Conservation (phyloP, 352 stramenopile genomes). For the Phytophthora hybrid region DNA sequence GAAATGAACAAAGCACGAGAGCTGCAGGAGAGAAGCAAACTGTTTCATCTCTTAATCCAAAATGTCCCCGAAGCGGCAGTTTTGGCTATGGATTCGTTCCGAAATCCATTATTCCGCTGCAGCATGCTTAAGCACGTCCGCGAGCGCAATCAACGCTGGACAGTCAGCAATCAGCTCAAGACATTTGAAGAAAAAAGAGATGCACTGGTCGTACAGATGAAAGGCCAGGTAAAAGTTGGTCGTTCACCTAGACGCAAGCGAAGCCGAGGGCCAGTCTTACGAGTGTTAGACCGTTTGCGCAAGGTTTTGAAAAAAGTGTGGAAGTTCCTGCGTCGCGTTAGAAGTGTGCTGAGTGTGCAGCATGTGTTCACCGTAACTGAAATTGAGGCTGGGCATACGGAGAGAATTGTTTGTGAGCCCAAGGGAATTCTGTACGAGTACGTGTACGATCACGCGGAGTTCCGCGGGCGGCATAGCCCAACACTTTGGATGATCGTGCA, state of each 20-base stretch:
- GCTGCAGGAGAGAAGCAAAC: constrained; percentile 66
- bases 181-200: constrained; percentile 52
- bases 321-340: constrained; percentile 53
- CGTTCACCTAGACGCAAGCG: constrained; percentile 38
- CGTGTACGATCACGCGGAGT: constrained; percentile 82
- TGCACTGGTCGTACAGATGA: constrained; percentile 66
- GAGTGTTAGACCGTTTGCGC: constrained; percentile 44
- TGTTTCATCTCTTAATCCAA: constrained; percentile 81
- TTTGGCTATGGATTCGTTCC: constrained; percentile 78
- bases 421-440: constrained; percentile 89
- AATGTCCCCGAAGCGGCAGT: constrained; percentile 69
- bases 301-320: constrained; percentile 58
- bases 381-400: constrained; percentile 44
- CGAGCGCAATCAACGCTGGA: constrained; percentile 76
- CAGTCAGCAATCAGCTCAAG: constrained; percentile 56
- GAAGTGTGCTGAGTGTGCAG: constrained; percentile 69
- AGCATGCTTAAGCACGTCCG: constrained; percentile 56
- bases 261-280: constrained; percentile 26
- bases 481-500: constrained; percentile 71
- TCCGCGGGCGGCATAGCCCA: constrained; percentile 60
- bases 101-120: constrained; percentile 74
- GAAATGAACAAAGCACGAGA: constrained; percentile 63
- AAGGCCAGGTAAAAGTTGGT: constrained; percentile 41
- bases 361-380: constrained; percentile 66
- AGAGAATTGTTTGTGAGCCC: constrained; percentile 77